phyloP scores from a whole-genome alignment of 192 early-diverging fungal species.

The Backusella tarrabulga region DNA sequence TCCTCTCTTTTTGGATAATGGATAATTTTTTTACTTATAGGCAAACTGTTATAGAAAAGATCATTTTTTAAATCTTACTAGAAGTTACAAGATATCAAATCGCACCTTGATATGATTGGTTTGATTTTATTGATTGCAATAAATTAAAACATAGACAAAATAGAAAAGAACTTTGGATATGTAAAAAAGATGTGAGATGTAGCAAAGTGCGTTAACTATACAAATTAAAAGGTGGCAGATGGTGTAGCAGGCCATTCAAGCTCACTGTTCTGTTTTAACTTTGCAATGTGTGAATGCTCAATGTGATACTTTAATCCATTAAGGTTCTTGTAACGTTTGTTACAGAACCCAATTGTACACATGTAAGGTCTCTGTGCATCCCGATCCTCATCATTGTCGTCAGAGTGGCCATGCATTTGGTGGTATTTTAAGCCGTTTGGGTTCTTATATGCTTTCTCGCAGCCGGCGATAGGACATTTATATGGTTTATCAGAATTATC shows the following conservation, averaged over 20 bases:
- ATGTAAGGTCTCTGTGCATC: constrained; percentile 60
- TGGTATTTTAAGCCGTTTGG: constrained; percentile 98
- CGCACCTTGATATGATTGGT: neutral
- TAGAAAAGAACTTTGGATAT: neutral
- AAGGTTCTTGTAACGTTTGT: constrained; percentile 92
- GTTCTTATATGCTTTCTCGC: constrained; percentile 96
- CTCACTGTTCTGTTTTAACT: constrained; percentile 6
- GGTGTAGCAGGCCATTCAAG: neutral
- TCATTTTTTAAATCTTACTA: neutral
- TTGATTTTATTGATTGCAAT: neutral
- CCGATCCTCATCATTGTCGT: constrained; percentile 50
- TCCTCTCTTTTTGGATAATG: too few species aligned
- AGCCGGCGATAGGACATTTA: constrained; percentile 56
- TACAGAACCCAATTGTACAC: constrained; percentile 74
- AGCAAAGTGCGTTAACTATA: neutral
- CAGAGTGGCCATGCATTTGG: constrained; percentile 89
- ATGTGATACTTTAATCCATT: constrained; percentile 94
- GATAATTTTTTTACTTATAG: too few species aligned
- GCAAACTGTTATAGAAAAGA: too few species aligned
- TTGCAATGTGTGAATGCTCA: constrained; percentile 72
- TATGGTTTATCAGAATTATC: constrained; percentile 22
- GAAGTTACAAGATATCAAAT: neutral
- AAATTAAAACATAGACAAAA: neutral
- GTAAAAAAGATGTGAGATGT: neutral
- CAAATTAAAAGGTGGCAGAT: neutral